Evolutionary conservation across 208 protist species (phyloP).

Genomic region (Trypanosoma mega): DNA sequence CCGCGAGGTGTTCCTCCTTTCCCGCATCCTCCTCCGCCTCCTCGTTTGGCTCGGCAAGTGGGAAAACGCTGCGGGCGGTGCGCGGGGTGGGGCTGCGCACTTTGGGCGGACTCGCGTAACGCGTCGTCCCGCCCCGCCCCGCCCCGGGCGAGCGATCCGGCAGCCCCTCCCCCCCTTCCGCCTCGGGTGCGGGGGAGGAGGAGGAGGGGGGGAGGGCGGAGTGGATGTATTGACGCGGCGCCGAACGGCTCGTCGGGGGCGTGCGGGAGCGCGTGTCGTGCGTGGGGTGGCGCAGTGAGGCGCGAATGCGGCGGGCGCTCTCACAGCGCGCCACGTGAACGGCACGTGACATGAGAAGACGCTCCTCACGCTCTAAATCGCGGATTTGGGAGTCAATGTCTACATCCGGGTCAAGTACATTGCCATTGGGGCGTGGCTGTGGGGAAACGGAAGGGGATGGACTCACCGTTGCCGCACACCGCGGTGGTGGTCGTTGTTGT

Average conservation of each 20-base stretch:
- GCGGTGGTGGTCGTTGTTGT: too few relatives aligned
- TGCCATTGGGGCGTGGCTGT: slow-evolving; percentile 30
- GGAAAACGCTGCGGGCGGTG: slow-evolving; percentile 24
- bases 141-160: slow-evolving; percentile 4
- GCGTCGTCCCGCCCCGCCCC: not conserved
- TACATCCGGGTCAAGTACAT: slow-evolving; percentile 31
- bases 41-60: not conserved
- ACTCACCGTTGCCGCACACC: not conserved
- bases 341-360: slow-evolving; percentile 49
- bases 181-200: not conserved
- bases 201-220: not conserved
- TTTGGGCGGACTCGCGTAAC: slow-evolving; percentile 9
- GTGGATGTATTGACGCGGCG: slow-evolving; percentile 3
- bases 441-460: slow-evolving; percentile 37
- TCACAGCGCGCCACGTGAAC: slow-evolving; percentile 50
- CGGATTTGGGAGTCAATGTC: slow-evolving; percentile 62
- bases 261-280: slow-evolving; percentile 28
- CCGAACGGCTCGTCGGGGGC: slow-evolving; percentile 18
- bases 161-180: not conserved
- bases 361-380: slow-evolving; percentile 63
- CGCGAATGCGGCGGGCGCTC: slow-evolving; percentile 65
- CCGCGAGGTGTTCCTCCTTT: slow-evolving; percentile 24
- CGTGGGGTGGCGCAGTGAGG: slow-evolving; percentile 45
- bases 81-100: slow-evolving; percentile 24
- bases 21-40: not conserved